These are phyloP conservation scores for Coemansia asiatica DNA, from an alignment of 192 early-diverging fungal species.

Conservation along the genomic window DNA sequence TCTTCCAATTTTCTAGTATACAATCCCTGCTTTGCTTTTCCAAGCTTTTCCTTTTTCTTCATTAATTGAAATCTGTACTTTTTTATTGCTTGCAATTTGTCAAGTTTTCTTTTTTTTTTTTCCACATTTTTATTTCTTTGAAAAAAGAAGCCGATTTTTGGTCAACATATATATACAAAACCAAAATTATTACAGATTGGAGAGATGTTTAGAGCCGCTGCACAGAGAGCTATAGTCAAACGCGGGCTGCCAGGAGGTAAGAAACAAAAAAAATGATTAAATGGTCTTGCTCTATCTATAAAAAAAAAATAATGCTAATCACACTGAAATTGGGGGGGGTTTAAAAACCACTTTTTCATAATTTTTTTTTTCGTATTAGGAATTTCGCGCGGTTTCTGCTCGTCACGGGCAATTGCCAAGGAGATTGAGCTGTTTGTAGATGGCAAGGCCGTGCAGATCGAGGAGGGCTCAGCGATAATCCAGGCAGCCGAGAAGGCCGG, in stretches of 20 bases:
- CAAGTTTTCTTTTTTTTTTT: conserved; percentile 1
- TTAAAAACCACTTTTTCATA: no score
- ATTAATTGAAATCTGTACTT: not conserved
- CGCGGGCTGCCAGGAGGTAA: not conserved
- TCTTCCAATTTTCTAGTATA: no score
- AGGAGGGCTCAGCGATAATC: conserved; percentile 91
- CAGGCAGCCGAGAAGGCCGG: conserved; percentile 97
- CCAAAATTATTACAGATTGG: not conserved
- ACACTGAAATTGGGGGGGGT: no score
- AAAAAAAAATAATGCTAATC: no score
- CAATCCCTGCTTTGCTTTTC: not conserved
- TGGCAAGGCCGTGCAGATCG: conserved; percentile 85
- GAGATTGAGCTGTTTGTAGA: conserved; percentile 90
- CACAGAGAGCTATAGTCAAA: not conserved
- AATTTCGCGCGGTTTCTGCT: conserved; percentile 16
- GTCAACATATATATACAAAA: not conserved
- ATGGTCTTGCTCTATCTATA: no score
- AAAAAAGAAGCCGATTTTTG: no score
- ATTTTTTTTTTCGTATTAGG: not conserved
- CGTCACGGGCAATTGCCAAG: conserved; percentile 24
- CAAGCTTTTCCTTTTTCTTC: not conserved
- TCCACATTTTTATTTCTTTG: not conserved
- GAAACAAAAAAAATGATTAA: not conserved
- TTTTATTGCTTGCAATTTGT: conserved; percentile 2
- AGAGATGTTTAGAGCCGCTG: conserved; percentile 4